Base-by-base conservation (phyloP, 331 rosid species). In the Prunus yedoensis region DNA sequence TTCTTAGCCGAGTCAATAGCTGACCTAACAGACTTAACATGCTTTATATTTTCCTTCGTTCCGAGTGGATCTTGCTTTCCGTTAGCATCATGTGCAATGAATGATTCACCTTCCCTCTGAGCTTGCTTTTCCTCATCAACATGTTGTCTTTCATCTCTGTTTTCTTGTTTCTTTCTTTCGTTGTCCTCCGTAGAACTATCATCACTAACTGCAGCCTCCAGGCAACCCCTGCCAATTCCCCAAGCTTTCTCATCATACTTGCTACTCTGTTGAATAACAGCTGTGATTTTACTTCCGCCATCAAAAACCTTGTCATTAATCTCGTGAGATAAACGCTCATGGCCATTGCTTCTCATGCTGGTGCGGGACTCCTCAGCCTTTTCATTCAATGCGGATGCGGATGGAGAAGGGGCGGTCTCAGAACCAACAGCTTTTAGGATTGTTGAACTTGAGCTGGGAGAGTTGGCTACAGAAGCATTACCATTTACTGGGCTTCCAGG, bases 11-110 rank as follows among this genome's bases (percentile, higher is more conserved):
- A 77, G 47, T 94, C 99, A 18, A 77, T 81, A 47, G 80, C 47
- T 72, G 97, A 92, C 80, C 99, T 91, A 63, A 95, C 97, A 52
- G 99, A 95, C 79, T 88, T 95, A 46, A 87, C 88, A 49, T 82
- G 83, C 82, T 92, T 90, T 69, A 77, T 49, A 62, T 78, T 79
- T 35, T 88, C 86, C 77, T 74, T 81, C 78, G 59, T 63, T 65
- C 83, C 85, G 23, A 68, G 70, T 16, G 77, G 69, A 64, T 60
- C 84, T 64, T 78, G 82, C 65, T 75, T 89, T 63, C 80, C 65
- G 12, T 65, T 54, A 76, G 60, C 81, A 73, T 76, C 83, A 66
- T 74, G 80, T 0, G 57, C 66, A 67, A 38, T 28, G 30, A 74
- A 78, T 53, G 68, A 49, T 77, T 84, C 86, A 70, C 88, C 84